Base-by-base conservation (phyloP, 2,329 filamentous ascomycete species). In the Grosmannia penicillata region DNA sequence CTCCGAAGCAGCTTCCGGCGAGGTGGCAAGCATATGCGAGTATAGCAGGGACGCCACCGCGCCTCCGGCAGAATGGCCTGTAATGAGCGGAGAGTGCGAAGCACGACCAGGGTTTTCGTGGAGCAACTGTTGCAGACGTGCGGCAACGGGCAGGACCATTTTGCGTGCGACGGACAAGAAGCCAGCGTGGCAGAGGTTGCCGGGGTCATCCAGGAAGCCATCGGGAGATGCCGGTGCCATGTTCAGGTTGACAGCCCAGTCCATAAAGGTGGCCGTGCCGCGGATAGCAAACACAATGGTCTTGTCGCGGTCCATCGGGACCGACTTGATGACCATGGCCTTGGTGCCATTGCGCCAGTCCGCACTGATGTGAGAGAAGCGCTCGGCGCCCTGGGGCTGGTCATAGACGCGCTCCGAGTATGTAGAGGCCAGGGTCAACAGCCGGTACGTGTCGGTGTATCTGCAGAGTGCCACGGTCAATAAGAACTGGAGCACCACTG, bases 181-280 rank as follows among this genome's bases (percentile, higher is more conserved):
- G 0, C 85, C 85, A 1, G 80, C 68, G 52, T 93, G 85, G 52
- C 83, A 91, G 13, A 78, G 64, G 51, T 93, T 93, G 14, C 72
- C 75, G 0, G 66, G 56, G 48, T 93, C 84, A 50, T 93, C 84
- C 56, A 93, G 64, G 52, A 93, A 91, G 2, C 70, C 72, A 0
- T 52, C 53, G 0, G 85, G 82, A 2, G 74, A 65, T 0, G 70
- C 64, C 0, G 83, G 83, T 0, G 70, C 73, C 2, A 72, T 72
- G 36, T 82, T 74, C 38, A 91, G 68, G 54, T 93, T 93, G 33
- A 91, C 81, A 2, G 80, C 72, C 85, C 85, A 93, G 58, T 93
- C 85, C 62, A 82, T 75, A 48, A 91, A 82, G 7, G 74, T 81
- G 19, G 83, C 75, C 1, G 78, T 85, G 17, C 85, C 85, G 17